Base-by-base conservation (phyloP, 2,329 filamentous ascomycete species). In the Aspergillus hiratsukae region DNA sequence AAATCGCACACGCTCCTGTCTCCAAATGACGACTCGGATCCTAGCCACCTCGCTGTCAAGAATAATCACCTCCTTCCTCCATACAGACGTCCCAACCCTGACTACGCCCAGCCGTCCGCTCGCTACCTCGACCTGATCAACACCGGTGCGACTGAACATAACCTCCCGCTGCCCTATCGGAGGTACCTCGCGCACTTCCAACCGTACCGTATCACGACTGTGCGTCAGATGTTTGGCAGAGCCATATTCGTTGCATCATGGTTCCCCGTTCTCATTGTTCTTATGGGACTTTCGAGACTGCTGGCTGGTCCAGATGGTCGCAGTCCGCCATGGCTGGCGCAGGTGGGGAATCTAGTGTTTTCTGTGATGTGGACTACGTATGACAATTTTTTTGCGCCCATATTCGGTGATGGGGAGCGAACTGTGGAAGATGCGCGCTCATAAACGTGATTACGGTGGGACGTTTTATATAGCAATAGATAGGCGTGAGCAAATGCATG, bases 371-470 rank as follows among this genome's bases (percentile, higher is more conserved):
- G 88, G 89, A 66, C 63, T 48, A 80, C 74, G 49, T 90, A 91
- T 73, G 88, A 91, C 74, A 58, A 52, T 0, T 68, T 84, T 19
- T 87, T 88, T 62, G 87, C 84, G 71, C 76, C 74, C 0, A 43
- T 87, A 0, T 97, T 95, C 78, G 93, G 93, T 0, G 89, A 97
- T 68, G 94, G 94, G 0, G 93, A 97, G 79, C 83, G 84, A 64
- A 86, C 83, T 1, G 67, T 79, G 21, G 64, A 63, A 40, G 61
- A 68, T 61, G 61, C 54, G 19, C 49, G 40, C 48, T 57, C 49
- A 55, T 53, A 49, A 40, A 11, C 14, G 6, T 7, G 14, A 35
- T 7, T 37, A 3, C 31, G 31, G 14, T 17, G 31, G 17, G 3
- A 37, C 31, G 5, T 17, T 7, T 5, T 37, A 17, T 37, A 37